A percentile compares a stretch with the other conserved stretches of the same genome.
phyloP scores from a whole-genome alignment of 2,329 filamentous ascomycete species.

The Verticillium alfalfae region DNA sequence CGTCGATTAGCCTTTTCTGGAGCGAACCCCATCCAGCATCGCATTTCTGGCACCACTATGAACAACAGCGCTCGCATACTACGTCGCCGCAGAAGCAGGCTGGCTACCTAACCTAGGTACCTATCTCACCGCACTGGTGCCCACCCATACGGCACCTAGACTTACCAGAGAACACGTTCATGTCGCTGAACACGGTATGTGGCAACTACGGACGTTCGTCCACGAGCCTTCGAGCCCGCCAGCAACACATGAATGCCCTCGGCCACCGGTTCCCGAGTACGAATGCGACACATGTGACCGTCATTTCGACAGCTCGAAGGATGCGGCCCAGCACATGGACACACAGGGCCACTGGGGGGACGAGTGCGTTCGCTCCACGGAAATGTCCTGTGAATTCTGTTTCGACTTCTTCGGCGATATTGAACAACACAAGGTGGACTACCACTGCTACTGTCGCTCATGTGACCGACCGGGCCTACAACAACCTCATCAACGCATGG shows the following conservation, averaged over 20 bases:
- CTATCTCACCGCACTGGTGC: no score
- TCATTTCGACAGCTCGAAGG: neutral
- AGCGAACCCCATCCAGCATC: no score
- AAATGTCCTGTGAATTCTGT: neutral
- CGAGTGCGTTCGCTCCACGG: neutral
- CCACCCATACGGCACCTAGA: neutral
- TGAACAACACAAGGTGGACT: neutral
- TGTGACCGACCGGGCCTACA: constrained; percentile 33
- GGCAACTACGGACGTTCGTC: neutral
- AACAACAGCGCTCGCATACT: no score
- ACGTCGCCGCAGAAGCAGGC: no score
- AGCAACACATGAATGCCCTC: constrained; percentile 2
- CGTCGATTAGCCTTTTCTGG: no score
- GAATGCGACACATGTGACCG: constrained; percentile 1
- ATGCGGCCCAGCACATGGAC: neutral
- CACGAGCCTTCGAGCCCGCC: neutral
- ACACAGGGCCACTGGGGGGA: neutral
- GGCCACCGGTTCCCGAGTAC: neutral
- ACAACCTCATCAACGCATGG: constrained; percentile 29
- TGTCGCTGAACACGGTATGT: neutral
- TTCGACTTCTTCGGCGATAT: neutral
- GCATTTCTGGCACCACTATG: no score
- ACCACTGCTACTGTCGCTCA: constrained; percentile 2
- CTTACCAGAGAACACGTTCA: neutral
- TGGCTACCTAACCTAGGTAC: no score